Conservation (phyloP, 1,284 basidiomycete genomes). For the Termitomyces sp. region DNA sequence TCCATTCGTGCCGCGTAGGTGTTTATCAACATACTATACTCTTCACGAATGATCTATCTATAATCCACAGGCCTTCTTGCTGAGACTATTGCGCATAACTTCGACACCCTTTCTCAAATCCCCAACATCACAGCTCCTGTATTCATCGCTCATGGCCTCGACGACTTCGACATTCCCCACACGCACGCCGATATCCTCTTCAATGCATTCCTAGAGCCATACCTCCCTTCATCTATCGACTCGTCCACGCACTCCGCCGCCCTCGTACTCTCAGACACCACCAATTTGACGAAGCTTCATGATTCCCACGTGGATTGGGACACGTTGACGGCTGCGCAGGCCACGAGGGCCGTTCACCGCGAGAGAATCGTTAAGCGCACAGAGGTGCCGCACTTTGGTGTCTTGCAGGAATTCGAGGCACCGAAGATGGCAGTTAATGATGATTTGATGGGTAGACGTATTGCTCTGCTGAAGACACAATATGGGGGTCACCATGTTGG, state of each 20-base stretch:
- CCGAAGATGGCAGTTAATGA: conserved; percentile 23
- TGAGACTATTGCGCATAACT: conserved; percentile 54
- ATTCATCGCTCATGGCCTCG: conserved; percentile 73
- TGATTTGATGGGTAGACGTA: conserved; percentile 40
- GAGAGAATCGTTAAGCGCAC: conserved; percentile 36
- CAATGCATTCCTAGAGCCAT: conserved; percentile 57
- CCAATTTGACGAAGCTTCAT: not conserved
- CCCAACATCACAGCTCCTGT: conserved; percentile 59
- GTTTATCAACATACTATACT: not conserved
- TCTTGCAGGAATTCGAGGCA: conserved; percentile 42
- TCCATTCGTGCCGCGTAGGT: conserved; percentile 65
- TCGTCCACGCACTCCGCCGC: not conserved
- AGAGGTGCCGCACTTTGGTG: conserved; percentile 49
- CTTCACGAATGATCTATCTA: not conserved
- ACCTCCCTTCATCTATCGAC: conserved; percentile 28
- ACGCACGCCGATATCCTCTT: conserved; percentile 70
- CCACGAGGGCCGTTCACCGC: conserved; percentile 27
- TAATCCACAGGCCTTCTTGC: conserved; percentile 49
- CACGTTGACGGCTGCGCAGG: conserved; percentile 22
- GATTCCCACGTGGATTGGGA: conserved; percentile 25
- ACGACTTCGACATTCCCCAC: conserved; percentile 77
- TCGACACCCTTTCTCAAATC: conserved; percentile 61
- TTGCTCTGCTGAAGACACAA: conserved; percentile 52
- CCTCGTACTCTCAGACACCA: not conserved
- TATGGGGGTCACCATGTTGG: conserved; percentile 65